phyloP scores from a whole-genome alignment of 2,329 filamentous ascomycete species.

The Colletotrichum abscissum region DNA sequence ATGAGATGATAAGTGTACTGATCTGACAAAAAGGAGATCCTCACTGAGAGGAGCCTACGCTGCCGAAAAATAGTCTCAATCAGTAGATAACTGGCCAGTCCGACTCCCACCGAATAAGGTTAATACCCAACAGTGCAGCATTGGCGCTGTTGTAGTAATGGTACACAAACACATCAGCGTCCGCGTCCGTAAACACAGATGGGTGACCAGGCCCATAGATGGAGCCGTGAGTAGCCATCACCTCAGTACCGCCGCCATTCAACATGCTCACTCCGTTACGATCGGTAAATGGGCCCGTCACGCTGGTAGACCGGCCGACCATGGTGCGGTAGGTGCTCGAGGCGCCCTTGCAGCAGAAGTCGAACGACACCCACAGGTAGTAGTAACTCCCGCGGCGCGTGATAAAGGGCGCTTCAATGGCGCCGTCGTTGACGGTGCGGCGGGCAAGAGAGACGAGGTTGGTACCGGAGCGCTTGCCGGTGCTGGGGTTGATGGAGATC shows the following conservation, averaged over 20 bases:
- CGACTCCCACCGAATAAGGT: slow-evolving; percentile 43
- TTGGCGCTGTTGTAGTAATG: slow-evolving; percentile 44
- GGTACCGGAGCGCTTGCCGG: slow-evolving; percentile 40
- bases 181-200: slow-evolving; percentile 44
- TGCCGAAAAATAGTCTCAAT: not conserved
- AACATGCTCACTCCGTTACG: slow-evolving; percentile 40
- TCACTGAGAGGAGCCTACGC: not conserved
- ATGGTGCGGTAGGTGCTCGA: slow-evolving; percentile 45
- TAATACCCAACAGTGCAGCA: slow-evolving; percentile 43
- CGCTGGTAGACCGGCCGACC: slow-evolving; percentile 45
- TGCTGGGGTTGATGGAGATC: slow-evolving; percentile 40
- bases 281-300: slow-evolving; percentile 44
- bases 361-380: slow-evolving; percentile 48
- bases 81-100: slow-evolving; percentile 46
- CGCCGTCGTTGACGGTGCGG: slow-evolving; percentile 38
- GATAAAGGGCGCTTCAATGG: slow-evolving; percentile 45
- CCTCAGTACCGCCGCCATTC: slow-evolving; percentile 44
- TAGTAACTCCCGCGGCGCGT: slow-evolving; percentile 43
- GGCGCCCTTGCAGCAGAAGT: slow-evolving; percentile 44
- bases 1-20: not conserved
- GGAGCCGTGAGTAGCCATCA: slow-evolving; percentile 42
- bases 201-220: slow-evolving; percentile 47
- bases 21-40: rapidly evolving
- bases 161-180: slow-evolving; percentile 46
- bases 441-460: slow-evolving; percentile 42